Percentiles rank a stretch among this genome's conserved stretches.
Conservation (phyloP, 306 rosid species). For the Carpinus viminea region DNA sequence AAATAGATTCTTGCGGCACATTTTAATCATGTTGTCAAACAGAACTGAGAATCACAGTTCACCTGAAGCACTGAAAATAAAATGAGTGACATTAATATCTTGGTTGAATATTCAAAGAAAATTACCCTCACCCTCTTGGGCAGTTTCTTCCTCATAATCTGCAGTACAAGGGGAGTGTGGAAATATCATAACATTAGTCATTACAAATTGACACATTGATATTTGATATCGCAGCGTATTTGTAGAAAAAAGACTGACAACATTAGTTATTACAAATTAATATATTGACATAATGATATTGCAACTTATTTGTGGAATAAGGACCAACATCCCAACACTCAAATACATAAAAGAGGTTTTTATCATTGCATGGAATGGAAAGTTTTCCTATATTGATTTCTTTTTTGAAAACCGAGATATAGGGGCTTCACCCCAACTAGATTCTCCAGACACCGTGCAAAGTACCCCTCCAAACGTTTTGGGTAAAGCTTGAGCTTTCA, state of each 20-base stretch:
- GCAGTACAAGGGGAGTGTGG: neutral
- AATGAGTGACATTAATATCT: neutral
- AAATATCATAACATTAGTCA: neutral
- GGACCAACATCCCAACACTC: neutral
- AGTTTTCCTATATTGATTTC: too few species aligned
- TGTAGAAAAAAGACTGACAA: neutral
- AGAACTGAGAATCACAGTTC: slow-evolving; percentile 14
- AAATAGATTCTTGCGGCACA: slow-evolving; percentile 8
- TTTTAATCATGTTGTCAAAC: slow-evolving; percentile 35
- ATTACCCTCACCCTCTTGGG: neutral
- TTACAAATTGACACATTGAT: neutral
- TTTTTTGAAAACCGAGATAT: too few species aligned
- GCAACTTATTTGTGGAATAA: neutral
- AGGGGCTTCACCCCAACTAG: too few species aligned
- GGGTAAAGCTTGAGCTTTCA: too few species aligned
- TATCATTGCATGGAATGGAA: neutral
- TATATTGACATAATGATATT: neutral
- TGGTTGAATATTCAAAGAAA: neutral
- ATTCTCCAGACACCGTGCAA: too few species aligned
- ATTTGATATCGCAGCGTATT: neutral
- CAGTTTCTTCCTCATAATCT: neutral
- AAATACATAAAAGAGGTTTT: neutral
- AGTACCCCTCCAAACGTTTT: too few species aligned
- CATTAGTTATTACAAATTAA: neutral
- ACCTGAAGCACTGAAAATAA: slow-evolving; percentile 6